These are phyloP conservation scores for Dendrostoma leiphaemia DNA, from an alignment of 2,329 filamentous ascomycete genomes.

Conservation along the genomic window DNA sequence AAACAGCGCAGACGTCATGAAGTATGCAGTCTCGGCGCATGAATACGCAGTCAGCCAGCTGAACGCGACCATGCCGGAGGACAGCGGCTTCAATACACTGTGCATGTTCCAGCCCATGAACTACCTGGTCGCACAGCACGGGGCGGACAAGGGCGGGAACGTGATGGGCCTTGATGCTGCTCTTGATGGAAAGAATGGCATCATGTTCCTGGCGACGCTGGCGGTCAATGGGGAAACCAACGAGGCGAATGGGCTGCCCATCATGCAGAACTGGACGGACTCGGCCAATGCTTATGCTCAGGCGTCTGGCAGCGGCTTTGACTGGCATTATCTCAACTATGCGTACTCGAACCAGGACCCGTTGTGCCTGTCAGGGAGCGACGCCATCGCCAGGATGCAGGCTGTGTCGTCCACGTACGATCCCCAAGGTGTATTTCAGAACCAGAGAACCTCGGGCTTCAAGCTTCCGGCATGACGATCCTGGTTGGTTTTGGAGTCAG, in stretches of 20 bases:
- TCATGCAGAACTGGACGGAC: not conserved
- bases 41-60: not conserved
- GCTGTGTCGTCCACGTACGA: slow-evolving; percentile 36
- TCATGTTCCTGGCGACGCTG: not conserved
- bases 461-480: not conserved
- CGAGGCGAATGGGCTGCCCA: not conserved
- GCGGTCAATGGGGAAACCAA: not conserved
- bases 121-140: slow-evolving; percentile 1
- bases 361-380: slow-evolving; percentile 35
- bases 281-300: not conserved
- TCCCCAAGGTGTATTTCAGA: slow-evolving; percentile 32
- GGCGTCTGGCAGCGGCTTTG: not conserved
- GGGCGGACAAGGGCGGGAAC: not conserved
- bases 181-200: not conserved
- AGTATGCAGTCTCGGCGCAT: not conserved
- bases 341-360: slow-evolving; percentile 37
- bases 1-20: not conserved
- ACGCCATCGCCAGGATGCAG: slow-evolving; percentile 33
- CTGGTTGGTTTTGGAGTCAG: too few species aligned
- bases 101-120: slow-evolving; percentile 9
- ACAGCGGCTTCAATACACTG: slow-evolving; percentile 1
- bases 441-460: not conserved
- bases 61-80: not conserved
- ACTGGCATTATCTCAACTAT: slow-evolving; percentile 41
- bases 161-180: not conserved